A percentile compares a stretch with the other conserved stretches of the same genome.
Evolutionary conservation across 306 rosid species (phyloP).

Genomic region (Lithocarpus polystachyus): DNA sequence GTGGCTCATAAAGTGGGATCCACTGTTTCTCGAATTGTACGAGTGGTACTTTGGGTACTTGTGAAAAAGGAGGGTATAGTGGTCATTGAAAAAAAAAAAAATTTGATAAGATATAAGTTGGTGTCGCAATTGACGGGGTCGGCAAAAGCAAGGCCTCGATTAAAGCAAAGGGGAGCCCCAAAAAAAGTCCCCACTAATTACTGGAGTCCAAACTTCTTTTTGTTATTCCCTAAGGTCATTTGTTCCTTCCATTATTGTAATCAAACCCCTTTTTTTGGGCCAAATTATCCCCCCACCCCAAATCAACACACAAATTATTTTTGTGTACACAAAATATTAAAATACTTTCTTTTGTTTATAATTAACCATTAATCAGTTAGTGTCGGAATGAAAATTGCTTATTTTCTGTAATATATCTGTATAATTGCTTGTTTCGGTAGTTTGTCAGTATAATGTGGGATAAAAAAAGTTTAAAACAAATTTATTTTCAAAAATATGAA

Average conservation of each 20-base stretch:
- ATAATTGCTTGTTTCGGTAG: no score
- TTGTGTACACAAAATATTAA: no score
- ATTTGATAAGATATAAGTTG: conserved; percentile 1
- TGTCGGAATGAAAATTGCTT: no score
- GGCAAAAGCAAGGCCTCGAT: conserved; percentile 46
- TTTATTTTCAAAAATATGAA: no score
- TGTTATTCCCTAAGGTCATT: conserved; percentile 24
- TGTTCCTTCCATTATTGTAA: conserved; percentile 23
- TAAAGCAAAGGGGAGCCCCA: conserved; percentile 29
- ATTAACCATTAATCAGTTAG: no score
- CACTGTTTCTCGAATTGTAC: no score
- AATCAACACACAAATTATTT: neutral
- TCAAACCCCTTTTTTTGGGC: neutral
- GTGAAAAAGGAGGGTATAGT: neutral
- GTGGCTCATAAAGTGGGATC: no score
- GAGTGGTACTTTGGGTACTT: no score
- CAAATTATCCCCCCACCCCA: neutral
- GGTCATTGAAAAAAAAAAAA: neutral
- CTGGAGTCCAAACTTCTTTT: conserved; percentile 28
- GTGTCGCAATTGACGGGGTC: conserved; percentile 33
- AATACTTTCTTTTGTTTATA: no score
- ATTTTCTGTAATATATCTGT: no score
- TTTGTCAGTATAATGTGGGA: no score
- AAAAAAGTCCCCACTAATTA: conserved; percentile 12
- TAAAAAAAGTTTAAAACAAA: no score